Evolutionary conservation across 2,329 filamentous ascomycete species (phyloP), one percentile per base, ranked within the genome.

Genomic region (Escovopsis weberi): DNA sequence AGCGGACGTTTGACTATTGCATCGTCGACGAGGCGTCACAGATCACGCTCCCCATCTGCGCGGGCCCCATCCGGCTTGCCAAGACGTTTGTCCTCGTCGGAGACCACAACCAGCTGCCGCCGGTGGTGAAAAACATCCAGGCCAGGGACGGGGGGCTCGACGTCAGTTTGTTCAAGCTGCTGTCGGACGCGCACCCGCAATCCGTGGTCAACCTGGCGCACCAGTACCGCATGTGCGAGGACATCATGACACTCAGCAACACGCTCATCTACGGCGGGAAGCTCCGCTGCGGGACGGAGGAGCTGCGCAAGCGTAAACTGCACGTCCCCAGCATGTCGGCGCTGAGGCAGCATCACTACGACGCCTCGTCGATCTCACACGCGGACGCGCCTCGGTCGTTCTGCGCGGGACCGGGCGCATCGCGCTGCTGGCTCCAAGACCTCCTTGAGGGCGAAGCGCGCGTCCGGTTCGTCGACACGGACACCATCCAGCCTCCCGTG

Each of bases 21-120:
- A 96, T 98, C 48, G 89, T 98, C 4, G 91, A 98, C 51, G 91
- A 98, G 62, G 91, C 91, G 1, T 95, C 88, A 2, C 91, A 98
- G 55, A 96, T 98, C 57, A 98, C 91, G 0, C 67, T 98, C 18
- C 91, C 91, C 0, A 89, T 95, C 18, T 96, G 91, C 50, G 69
- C 96, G 0, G 91, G 91, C 0, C 91, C 91, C 0, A 93, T 98
- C 51, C 79, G 91, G 10, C 85, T 95, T 76, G 87, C 91, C 5
- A 78, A 77, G 40, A 94, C 83, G 0, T 98, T 98, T 60, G 85
- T 98, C 15, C 74, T 98, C 0, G 91, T 98, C 0, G 91, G 91
- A 12, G 91, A 98, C 59, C 91, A 98, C 60, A 91, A 94, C 57
- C 91, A 98, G 58, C 72, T 98, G 2, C 91, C 91, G 1, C 91